phyloP scores from a whole-genome alignment of 2,329 filamentous ascomycete genomes.

The Alternaria sp. region DNA sequence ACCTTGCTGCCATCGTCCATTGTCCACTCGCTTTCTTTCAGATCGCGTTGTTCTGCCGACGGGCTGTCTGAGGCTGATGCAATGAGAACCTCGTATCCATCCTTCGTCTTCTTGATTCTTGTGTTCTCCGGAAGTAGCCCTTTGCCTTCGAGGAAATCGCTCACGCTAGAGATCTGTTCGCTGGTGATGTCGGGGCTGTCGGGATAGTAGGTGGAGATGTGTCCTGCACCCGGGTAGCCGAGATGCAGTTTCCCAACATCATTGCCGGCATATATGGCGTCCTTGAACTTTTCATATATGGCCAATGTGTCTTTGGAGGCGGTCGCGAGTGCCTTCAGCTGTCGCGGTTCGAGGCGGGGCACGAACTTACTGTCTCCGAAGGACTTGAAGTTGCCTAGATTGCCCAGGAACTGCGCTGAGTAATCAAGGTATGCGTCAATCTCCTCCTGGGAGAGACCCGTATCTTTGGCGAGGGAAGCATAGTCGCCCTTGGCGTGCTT shows the following conservation, averaged over 20 bases:
- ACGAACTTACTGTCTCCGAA: conserved; percentile 60
- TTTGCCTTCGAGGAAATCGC: conserved; percentile 55
- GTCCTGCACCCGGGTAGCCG: conserved; percentile 56
- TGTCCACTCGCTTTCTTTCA: conserved; percentile 54
- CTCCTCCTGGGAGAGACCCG: conserved; percentile 49
- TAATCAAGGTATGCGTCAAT: conserved; percentile 48
- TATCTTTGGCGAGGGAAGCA: conserved; percentile 51
- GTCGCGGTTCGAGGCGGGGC: conserved; percentile 52
- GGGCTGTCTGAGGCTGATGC: conserved; percentile 54
- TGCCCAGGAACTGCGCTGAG: conserved; percentile 58
- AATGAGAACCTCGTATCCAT: conserved; percentile 57
- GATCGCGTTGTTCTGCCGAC: conserved; percentile 48
- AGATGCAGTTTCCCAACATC: conserved; percentile 54
- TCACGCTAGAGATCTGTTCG: conserved; percentile 55
- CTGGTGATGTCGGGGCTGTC: conserved; percentile 56
- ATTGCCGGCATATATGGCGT: conserved; percentile 53
- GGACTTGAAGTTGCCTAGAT: conserved; percentile 61
- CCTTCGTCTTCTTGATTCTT: conserved; percentile 52
- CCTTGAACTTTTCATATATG: conserved; percentile 53
- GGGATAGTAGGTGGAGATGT: conserved; percentile 59
- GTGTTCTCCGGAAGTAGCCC: conserved; percentile 59
- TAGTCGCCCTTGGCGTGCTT: conserved; percentile 57
- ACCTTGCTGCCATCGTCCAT: conserved; percentile 56
- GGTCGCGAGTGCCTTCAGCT: conserved; percentile 54
- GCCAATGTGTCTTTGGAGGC: conserved; percentile 48